Percentiles rank a stretch among this genome's conserved stretches.
phyloP scores from a whole-genome alignment of 768 basidiomycete genomes.

The Pholiota microspora region DNA sequence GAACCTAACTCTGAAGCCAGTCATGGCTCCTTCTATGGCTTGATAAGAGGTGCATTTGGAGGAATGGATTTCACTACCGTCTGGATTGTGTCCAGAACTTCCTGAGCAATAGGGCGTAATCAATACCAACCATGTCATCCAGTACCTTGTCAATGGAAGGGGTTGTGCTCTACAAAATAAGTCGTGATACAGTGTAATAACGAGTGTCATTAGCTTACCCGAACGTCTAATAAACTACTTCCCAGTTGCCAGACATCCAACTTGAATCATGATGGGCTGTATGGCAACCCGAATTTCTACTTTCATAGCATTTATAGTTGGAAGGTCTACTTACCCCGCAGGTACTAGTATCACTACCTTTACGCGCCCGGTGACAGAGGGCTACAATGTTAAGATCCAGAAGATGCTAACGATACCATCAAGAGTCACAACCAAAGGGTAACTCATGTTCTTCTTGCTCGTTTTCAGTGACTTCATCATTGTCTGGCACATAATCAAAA shows the following conservation, averaged over 20 bases:
- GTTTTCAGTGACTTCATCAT: constrained; percentile 22
- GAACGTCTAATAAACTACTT: constrained; percentile 14
- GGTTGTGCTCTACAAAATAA: constrained; percentile 11
- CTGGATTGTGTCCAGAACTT: constrained; percentile 6
- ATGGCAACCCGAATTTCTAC: constrained; percentile 18
- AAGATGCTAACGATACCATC: too few relatives aligned
- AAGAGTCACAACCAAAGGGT: too few relatives aligned
- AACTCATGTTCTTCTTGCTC: constrained; percentile 25
- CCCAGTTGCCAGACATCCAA: constrained; percentile 29
- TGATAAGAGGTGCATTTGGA: not conserved
- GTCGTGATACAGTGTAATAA: too few relatives aligned
- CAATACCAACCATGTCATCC: constrained; percentile 1
- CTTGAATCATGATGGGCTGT: constrained; percentile 27
- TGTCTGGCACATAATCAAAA: constrained; percentile 25
- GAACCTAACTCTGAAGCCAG: too few relatives aligned
- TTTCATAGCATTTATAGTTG: constrained; percentile 16
- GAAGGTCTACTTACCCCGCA: constrained; percentile 21
- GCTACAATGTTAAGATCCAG: too few relatives aligned
- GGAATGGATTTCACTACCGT: constrained; percentile 10
- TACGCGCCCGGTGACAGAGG: too few relatives aligned
- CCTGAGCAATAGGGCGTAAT: constrained; percentile 7
- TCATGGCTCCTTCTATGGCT: not conserved
- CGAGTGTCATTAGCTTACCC: constrained; percentile 4
- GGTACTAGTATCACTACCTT: too few relatives aligned
- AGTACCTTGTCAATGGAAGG: constrained; percentile 14